Base-by-base conservation (phyloP, 306 rosid genomes). In the Castanea mollissima region DNA sequence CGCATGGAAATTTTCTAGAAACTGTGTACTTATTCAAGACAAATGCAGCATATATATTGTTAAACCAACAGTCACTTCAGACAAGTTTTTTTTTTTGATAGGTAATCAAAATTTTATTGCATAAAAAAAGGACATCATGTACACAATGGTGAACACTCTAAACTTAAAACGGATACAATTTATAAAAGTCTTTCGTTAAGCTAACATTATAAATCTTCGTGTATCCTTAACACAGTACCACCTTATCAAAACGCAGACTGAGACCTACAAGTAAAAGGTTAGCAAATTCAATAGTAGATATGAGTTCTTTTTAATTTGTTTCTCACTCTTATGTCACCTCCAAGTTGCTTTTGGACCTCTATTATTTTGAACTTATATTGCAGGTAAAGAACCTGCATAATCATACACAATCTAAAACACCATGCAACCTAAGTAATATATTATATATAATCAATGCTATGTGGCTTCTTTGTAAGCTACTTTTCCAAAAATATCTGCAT, bases 191-290 rank as follows among this genome's bases (percentile, higher is more conserved):
- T 8, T 44, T 23, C 35, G 23, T 54, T 64, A 49, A 57, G 74
- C 81, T 80, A 49, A 74, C 60, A 7, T 18, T 55, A 59, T 15
- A 38, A 72, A 5, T 55, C 80, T 54, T 63, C 69, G 4, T 75
- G 78, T 44, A 59, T 76, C 44, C 13, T 73, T 75, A 62, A 63
- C 46, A 41, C 92, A 91, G 97, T 41, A 82, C 16, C 91, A 93
- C 69, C 92, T 89, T 82, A 73, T 93, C 87, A 86, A 81, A 77
- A 92, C 84, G 51, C 79, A 87, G 60, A 86, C 89, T 29, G 87
- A 81, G 1, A 92, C 91, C 63, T 52, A 52, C 56, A 84, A 57
- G 82, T 90, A 91, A 84, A 93, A 85, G 97, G 98, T 93, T 7
- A 80, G 83, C 7, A 80, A 59, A 58, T 51, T 21, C 13, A 25